Conservation (phyloP, 2,329 filamentous ascomycete species). For the Tolypocladium album region DNA sequence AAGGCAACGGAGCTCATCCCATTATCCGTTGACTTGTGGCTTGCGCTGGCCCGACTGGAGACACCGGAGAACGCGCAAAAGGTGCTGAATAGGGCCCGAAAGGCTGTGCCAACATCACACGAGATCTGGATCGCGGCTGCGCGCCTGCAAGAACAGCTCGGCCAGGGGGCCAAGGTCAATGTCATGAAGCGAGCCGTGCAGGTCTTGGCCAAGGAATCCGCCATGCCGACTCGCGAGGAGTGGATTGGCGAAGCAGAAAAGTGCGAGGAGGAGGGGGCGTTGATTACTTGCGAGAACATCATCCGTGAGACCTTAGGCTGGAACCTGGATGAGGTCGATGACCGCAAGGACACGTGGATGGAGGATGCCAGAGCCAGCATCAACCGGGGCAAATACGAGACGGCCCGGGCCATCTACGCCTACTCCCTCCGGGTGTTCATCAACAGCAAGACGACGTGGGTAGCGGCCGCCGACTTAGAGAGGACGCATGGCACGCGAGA, state of each 20-base stretch:
- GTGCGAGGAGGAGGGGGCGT: conserved; percentile 84
- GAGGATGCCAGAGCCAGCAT: conserved; percentile 82
- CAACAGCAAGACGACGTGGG: conserved; percentile 79
- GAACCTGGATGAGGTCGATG: conserved; percentile 89
- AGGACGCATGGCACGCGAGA: conserved; percentile 79
- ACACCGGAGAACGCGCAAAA: conserved; percentile 86
- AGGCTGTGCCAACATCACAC: conserved; percentile 83
- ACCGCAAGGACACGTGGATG: conserved; percentile 91
- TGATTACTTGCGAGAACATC: conserved; percentile 79
- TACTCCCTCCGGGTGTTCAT: conserved; percentile 85
- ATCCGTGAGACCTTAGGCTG: conserved; percentile 89
- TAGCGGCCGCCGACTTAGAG: conserved; percentile 83
- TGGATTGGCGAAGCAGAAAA: conserved; percentile 94
- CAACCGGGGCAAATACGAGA: conserved; percentile 73
- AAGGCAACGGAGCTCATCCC: conserved; percentile 96
- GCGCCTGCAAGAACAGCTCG: conserved; percentile 77
- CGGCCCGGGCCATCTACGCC: conserved; percentile 85
- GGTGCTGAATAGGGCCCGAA: conserved; percentile 89
- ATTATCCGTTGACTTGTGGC: conserved; percentile 86
- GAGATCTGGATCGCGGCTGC: conserved; percentile 97
- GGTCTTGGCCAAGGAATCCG: conserved; percentile 77
- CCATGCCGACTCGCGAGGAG: conserved; percentile 94
- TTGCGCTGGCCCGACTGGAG: conserved; percentile 83
- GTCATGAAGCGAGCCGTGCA: conserved; percentile 94
- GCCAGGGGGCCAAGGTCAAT: conserved; percentile 68